Percentiles rank a stretch among this genome's conserved stretches.
Evolutionary conservation across 1,284 basidiomycete species (phyloP).

Genomic region (Trichosporon sp.): DNA sequence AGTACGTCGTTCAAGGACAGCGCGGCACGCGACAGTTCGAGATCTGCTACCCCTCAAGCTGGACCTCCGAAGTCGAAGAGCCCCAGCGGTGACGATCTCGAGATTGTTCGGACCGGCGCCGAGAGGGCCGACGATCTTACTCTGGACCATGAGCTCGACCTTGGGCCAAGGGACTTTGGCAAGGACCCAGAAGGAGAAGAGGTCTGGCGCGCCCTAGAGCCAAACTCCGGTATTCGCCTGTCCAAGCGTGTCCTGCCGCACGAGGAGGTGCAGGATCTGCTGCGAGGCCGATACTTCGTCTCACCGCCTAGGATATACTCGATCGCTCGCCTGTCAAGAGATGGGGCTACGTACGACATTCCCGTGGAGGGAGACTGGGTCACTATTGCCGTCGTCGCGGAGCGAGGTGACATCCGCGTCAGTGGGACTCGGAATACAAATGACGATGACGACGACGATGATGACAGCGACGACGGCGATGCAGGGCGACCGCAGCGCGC

Average conservation of each 20-base stretch:
- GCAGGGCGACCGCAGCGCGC: not conserved
- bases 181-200: conserved; percentile 41
- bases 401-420: conserved; percentile 59
- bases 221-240: conserved; percentile 57
- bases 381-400: conserved; percentile 86
- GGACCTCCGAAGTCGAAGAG: not conserved
- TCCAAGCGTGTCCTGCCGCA: conserved; percentile 66
- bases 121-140: conserved; percentile 59
- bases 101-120: conserved; percentile 11
- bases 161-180: conserved; percentile 64
- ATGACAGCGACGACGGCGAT: conserved; percentile 16
- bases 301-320: conserved; percentile 84
- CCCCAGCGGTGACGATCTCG: conserved; percentile 12
- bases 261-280: conserved; percentile 70
- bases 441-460: conserved; percentile 18
- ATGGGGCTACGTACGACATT: conserved; percentile 78
- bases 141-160: conserved; percentile 64
- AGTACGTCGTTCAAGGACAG: not conserved
- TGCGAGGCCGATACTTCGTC: conserved; percentile 77
- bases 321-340: conserved; percentile 65
- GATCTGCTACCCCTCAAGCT: not conserved
- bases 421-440: conserved; percentile 29
- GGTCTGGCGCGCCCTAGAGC: conserved; percentile 15
- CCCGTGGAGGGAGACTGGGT: conserved; percentile 87
- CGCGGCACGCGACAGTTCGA: not conserved